Evolutionary conservation across 2,329 filamentous ascomycete species (phyloP).

Genomic region (Trichophyton verrucosum): DNA sequence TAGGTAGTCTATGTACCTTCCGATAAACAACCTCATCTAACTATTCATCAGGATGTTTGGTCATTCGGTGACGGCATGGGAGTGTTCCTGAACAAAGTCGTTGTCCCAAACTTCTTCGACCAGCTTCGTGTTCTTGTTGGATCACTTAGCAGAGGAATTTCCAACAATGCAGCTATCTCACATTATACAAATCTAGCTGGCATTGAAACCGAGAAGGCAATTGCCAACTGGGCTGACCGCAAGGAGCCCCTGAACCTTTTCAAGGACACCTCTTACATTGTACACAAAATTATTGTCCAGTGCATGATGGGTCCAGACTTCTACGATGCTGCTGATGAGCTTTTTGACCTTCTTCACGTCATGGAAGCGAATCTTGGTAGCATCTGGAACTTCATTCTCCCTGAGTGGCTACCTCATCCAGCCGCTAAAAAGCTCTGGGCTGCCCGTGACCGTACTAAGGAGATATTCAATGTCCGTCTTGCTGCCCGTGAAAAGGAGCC

Average conservation of each 20-base stretch:
- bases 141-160: constrained; percentile 13
- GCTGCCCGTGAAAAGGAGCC: constrained; percentile 11
- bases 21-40: background rate
- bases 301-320: constrained; percentile 15
- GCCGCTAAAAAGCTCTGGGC: constrained; percentile 9
- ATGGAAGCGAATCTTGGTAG: constrained; percentile 13
- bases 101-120: constrained; percentile 12
- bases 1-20: background rate
- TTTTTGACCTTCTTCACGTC: constrained; percentile 12
- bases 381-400: constrained; percentile 12
- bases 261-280: constrained; percentile 12
- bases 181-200: constrained; percentile 11
- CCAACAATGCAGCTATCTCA: constrained; percentile 10
- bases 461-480: constrained; percentile 12
- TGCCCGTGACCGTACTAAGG: constrained; percentile 9
- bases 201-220: constrained; percentile 8
- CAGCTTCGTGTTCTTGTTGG: constrained; percentile 10
- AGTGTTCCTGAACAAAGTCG: constrained; percentile 14
- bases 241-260: constrained; percentile 11
- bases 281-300: constrained; percentile 13
- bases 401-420: constrained; percentile 13
- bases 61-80: constrained; percentile 15
- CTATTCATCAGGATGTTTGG: constrained; percentile 10
- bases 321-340: constrained; percentile 12
- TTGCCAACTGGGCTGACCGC: constrained; percentile 7